phyloP scores from a whole-genome alignment of 768 basidiomycete genomes.

The Collybia sp. region DNA sequence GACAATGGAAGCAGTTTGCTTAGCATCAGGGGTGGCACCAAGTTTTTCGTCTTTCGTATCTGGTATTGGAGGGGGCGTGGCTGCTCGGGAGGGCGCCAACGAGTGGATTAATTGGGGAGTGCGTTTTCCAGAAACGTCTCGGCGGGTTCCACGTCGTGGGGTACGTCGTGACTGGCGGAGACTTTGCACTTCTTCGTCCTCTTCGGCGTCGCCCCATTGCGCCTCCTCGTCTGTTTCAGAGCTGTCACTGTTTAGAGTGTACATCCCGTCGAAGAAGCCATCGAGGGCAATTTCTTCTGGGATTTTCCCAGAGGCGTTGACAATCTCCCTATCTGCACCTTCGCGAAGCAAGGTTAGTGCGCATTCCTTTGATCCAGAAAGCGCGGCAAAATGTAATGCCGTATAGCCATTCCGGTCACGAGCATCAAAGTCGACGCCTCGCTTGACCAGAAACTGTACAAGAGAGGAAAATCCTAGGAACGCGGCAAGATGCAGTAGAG shows the following conservation, averaged over 20 bases:
- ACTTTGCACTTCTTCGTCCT: slow-evolving; percentile 46
- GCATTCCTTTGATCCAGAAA: slow-evolving; percentile 61
- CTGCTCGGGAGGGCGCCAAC: slow-evolving; percentile 17
- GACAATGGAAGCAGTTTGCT: slow-evolving; percentile 51
- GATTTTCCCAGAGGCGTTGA: slow-evolving; percentile 67
- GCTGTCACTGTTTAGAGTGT: slow-evolving; percentile 19
- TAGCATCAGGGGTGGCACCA: slow-evolving; percentile 34
- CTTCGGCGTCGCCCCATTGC: slow-evolving; percentile 66
- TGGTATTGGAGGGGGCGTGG: slow-evolving; percentile 23
- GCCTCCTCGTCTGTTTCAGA: slow-evolving; percentile 45
- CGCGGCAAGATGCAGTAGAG: slow-evolving; percentile 82
- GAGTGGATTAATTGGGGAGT: slow-evolving; percentile 19
- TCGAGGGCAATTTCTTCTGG: slow-evolving; percentile 52
- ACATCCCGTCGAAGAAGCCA: slow-evolving; percentile 39
- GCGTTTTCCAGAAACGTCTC: slow-evolving; percentile 16
- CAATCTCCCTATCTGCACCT: slow-evolving; percentile 77
- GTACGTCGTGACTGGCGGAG: slow-evolving; percentile 30
- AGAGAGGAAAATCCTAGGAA: slow-evolving; percentile 75
- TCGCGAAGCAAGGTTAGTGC: slow-evolving; percentile 64
- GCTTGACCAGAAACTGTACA: slow-evolving; percentile 64
- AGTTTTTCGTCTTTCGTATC: slow-evolving; percentile 9
- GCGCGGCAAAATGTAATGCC: slow-evolving; percentile 79
- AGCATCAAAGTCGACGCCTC: slow-evolving; percentile 72
- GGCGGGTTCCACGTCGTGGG: slow-evolving; percentile 21
- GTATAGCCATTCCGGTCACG: slow-evolving; percentile 91